Conservation (phyloP, 805 yeast species). For the Grigorovia jiainica region DNA sequence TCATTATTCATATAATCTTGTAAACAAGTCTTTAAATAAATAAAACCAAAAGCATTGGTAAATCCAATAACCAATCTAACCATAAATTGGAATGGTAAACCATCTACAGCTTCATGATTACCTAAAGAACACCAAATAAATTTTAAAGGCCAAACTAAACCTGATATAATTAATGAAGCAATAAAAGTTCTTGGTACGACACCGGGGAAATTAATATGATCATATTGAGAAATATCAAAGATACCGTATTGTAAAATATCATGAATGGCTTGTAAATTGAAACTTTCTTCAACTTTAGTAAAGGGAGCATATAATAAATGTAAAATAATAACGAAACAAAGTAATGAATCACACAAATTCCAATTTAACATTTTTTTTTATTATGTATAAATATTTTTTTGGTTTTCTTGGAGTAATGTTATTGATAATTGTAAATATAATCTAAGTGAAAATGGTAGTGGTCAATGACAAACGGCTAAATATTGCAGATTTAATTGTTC, state of each 20-base stretch:
- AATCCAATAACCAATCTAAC: constrained; percentile 57
- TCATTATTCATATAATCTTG: constrained; percentile 14
- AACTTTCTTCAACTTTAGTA: constrained; percentile 92
- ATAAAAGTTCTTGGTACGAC: constrained; percentile 80
- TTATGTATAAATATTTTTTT: too few relatives aligned
- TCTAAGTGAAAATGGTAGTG: too few relatives aligned
- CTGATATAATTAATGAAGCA: constrained; percentile 53
- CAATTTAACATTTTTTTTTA: constrained; percentile 11
- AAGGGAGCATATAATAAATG: constrained; percentile 59
- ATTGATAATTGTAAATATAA: too few relatives aligned
- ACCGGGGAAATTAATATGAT: constrained; percentile 77
- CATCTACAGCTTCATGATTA: constrained; percentile 23
- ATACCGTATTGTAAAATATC: constrained; percentile 63
- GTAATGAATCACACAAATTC: constrained; percentile 24
- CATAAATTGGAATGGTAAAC: constrained; percentile 42
- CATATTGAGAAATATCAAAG: constrained; percentile 38
- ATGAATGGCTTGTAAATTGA: constrained; percentile 81
- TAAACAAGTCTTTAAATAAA: constrained; percentile 39
- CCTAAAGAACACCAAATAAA: constrained; percentile 6
- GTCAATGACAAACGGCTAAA: too few relatives aligned
- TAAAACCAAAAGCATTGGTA: constrained; percentile 44
- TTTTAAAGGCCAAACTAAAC: constrained; percentile 33
- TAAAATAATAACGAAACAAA: constrained; percentile 38
- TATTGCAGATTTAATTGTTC: too few relatives aligned
- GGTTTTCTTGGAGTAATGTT: too few relatives aligned